Conservation (phyloP, 1,139 yeast species). For the Petasospora fabianii region DNA sequence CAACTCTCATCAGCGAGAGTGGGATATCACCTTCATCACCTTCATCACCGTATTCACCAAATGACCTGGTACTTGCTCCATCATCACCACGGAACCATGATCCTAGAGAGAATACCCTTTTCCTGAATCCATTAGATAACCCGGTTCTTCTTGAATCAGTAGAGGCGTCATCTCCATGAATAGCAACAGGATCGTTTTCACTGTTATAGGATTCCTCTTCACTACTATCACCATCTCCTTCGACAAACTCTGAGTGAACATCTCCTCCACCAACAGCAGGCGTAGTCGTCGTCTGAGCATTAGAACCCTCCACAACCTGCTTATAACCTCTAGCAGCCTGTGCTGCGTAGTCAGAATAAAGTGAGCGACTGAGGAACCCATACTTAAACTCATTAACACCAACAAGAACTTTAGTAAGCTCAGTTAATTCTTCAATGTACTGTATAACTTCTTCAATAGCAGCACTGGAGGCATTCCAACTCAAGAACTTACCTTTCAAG, state of each 20-base stretch:
- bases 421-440: conserved; percentile 43
- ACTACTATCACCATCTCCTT: conserved; percentile 8
- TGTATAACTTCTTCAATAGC: conserved; percentile 47
- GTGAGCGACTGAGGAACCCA: conserved; percentile 45
- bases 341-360: conserved; percentile 42
- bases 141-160: conserved; percentile 7
- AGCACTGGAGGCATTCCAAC: conserved; percentile 50
- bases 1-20: conserved; percentile 30
- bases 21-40: conserved; percentile 27
- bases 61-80: conserved; percentile 26
- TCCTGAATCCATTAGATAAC: conserved; percentile 30
- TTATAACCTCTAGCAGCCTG: conserved; percentile 28
- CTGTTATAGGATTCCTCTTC: conserved; percentile 10
- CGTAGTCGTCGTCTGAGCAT: too few species aligned
- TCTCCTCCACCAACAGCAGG: too few species aligned
- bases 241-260: background rate
- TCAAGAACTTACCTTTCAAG: conserved; percentile 39
- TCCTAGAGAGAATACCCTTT: conserved; percentile 34
- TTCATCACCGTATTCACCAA: conserved; percentile 23
- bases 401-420: conserved; percentile 39
- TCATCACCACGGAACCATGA: conserved; percentile 27
- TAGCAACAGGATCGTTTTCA: conserved; percentile 19
- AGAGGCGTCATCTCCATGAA: conserved; percentile 8
- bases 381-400: conserved; percentile 47
- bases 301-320: conserved; percentile 1